Percentiles rank a stretch among this genome's conserved stretches.
Conservation (phyloP, 2,329 filamentous ascomycete genomes). For the Aureobasidium sp. region DNA sequence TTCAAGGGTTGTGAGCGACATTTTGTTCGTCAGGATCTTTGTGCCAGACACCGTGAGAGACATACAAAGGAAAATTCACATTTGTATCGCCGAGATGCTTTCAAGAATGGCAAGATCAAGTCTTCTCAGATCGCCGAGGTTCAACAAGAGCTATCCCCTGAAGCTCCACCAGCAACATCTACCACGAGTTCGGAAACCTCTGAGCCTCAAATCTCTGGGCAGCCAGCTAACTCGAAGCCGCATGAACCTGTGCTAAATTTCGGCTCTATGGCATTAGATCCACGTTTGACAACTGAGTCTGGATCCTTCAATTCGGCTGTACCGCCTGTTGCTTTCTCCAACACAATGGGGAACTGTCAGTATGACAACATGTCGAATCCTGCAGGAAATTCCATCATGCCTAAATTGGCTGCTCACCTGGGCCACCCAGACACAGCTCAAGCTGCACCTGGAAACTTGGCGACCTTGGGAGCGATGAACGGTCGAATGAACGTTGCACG, state of each 20-base stretch:
- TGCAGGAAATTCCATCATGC: not conserved
- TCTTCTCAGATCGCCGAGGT: not conserved
- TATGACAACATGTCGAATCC: not conserved
- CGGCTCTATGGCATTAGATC: not conserved
- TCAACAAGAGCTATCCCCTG: not conserved
- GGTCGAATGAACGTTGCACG: not conserved
- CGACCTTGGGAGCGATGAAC: not conserved
- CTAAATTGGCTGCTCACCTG: not conserved
- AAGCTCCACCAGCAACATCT: not conserved
- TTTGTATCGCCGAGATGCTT: conserved; percentile 62
- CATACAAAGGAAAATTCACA: conserved; percentile 59
- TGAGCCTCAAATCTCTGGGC: not conserved
- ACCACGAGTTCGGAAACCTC: not conserved
- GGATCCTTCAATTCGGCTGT: not conserved
- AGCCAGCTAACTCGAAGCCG: not conserved
- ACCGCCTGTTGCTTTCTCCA: not conserved
- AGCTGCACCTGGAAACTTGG: not conserved
- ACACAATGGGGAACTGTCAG: not conserved
- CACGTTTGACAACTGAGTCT: not conserved
- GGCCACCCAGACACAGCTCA: not conserved
- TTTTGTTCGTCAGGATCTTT: conserved; percentile 89
- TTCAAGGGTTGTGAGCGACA: conserved; percentile 82
- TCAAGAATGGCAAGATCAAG: not conserved
- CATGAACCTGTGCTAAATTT: not conserved
- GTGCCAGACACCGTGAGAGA: conserved; percentile 53